Evolutionary conservation across 345 rosid genomes (phyloP), one percentile per base, ranked within the genome.

Genomic region (Erodium maritimum): DNA sequence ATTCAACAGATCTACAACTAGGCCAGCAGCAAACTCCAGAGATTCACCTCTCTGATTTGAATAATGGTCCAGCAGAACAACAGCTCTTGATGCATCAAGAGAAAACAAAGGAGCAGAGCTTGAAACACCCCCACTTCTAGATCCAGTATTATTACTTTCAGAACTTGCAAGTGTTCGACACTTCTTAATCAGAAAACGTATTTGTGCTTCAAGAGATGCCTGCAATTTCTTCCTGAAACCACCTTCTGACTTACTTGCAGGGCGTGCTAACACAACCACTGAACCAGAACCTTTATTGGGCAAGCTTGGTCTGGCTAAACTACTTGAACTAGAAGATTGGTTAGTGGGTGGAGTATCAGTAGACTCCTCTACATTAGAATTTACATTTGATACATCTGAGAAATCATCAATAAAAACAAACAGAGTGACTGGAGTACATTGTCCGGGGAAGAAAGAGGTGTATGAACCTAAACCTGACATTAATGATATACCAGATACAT

Each of bases 381-480:
- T 57, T 29, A 64, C 50, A 61, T 63, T 77, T n/a, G 69, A 55
- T n/a, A 57, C 68, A 58, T 79, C 90, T 57, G 75, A 65, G 66
- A 78, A 76, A 57, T 85, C 90, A 77, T 85, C 96, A 68, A 82
- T 54, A 58, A 88, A 85, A 55, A 82, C 82, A 60, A 88, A 88
- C 25, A 88, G 81, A 50, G 68, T 60, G 20, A 85, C 88, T 6
- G 94, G 96, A 60, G 83, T 88, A 70, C 96, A 88, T 67, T 80
- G 80, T 16, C 96, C 96, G 2, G 94, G 96, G 59, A 83, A 80
- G 55, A 85, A 66, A 16, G 96, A 74, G 11, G 74, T 52, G 29
- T 69, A 68, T 58, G 90, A 85, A 59, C 96, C 88, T 71, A 78
- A 72, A 61, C 94, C 96, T n/a, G 90, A 77, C 81, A 83, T 80